Evolutionary conservation across 164 flowering plant genomes (phyloP).

Genomic region (Liriodendron chinense): DNA sequence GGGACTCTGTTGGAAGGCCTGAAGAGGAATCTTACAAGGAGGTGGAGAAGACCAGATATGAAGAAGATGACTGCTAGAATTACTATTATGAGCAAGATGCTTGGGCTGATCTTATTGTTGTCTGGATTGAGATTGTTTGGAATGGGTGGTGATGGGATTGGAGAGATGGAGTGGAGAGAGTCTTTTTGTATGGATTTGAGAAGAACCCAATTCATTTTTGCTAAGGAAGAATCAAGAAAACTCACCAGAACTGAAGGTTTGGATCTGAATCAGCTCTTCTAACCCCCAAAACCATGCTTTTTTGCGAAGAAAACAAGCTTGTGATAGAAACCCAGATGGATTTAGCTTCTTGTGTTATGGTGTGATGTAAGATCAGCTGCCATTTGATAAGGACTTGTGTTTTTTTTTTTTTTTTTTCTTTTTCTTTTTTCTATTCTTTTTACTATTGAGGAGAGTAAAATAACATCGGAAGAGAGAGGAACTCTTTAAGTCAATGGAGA

Average conservation of each 20-base stretch:
- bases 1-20: constrained; percentile 53
- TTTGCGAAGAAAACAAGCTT: neutral
- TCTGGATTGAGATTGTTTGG: constrained; percentile 14
- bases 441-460: neutral
- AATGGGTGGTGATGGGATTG: constrained; percentile 14
- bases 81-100: constrained; percentile 67
- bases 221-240: neutral
- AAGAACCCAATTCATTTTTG: constrained; percentile 34
- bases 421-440: neutral
- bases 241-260: constrained; percentile 1
- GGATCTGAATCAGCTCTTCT: neutral
- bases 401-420: too few species aligned
- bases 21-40: constrained; percentile 73
- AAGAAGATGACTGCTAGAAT: constrained; percentile 88
- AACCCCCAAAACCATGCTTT: neutral
- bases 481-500: neutral
- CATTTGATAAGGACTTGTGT: neutral
- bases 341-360: neutral
- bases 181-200: constrained; percentile 21
- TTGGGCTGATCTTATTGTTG: constrained; percentile 67
- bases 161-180: constrained; percentile 33
- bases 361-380: neutral
- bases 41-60: constrained; percentile 86
- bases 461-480: neutral
- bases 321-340: neutral